These are phyloP conservation scores for Solanum sitiens DNA, from an alignment of 257 asterid species.

Conservation along the genomic window DNA sequence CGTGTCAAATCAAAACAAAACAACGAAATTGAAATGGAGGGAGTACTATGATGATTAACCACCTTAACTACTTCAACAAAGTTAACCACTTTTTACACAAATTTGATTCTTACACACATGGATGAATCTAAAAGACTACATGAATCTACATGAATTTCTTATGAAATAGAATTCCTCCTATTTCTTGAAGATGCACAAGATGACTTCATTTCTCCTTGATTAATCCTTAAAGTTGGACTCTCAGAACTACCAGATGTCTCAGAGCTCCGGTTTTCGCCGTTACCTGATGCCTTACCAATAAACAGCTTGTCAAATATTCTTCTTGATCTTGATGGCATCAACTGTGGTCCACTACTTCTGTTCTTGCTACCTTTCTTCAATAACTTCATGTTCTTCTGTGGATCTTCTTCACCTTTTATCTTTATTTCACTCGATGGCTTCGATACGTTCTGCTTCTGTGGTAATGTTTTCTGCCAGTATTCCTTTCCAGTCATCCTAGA, in stretches of 20 bases:
- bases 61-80: neutral
- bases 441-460: slow-evolving; percentile 30
- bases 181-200: slow-evolving; percentile 40
- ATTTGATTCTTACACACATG: neutral
- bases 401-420: slow-evolving; percentile 35
- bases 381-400: slow-evolving; percentile 27
- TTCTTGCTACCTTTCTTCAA: slow-evolving; percentile 36
- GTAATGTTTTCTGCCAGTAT: slow-evolving; percentile 28
- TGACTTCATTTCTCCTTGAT: slow-evolving; percentile 44
- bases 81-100: neutral
- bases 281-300: slow-evolving; percentile 55
- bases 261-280: slow-evolving; percentile 55
- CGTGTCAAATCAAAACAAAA: neutral
- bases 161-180: slow-evolving; percentile 78
- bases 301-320: slow-evolving; percentile 77
- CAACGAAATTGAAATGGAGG: neutral
- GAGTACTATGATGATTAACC: neutral
- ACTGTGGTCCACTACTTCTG: slow-evolving; percentile 38
- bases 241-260: slow-evolving; percentile 86
- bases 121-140: neutral
- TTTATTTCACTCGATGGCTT: slow-evolving; percentile 39
- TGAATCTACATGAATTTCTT: neutral
- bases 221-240: slow-evolving; percentile 55
- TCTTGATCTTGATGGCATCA: slow-evolving; percentile 81
- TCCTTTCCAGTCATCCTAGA: slow-evolving; percentile 17